Conservation (phyloP, 495 filamentous ascomycete genomes). For the Xylaria telfairii region DNA sequence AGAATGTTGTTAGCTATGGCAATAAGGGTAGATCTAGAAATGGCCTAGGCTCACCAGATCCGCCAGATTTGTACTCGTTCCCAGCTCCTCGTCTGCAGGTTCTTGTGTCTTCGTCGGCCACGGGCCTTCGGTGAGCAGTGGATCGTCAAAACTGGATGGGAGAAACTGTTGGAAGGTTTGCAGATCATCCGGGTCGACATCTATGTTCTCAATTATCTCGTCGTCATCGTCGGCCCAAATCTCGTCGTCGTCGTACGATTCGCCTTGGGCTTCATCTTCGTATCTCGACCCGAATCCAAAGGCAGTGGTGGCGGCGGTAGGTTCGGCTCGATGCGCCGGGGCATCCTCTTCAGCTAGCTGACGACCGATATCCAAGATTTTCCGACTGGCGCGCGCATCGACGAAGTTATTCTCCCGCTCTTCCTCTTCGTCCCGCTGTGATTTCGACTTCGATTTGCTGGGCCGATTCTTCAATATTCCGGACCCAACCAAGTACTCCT, state of each 20-base stretch:
- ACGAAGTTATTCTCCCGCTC: conserved; percentile 73
- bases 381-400: conserved; percentile 83
- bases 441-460: conserved; percentile 50
- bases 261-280: conserved; percentile 40
- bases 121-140: conserved; percentile 53
- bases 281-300: conserved; percentile 54
- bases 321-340: conserved; percentile 27
- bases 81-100: conserved; percentile 52
- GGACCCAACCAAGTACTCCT: conserved; percentile 66
- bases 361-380: conserved; percentile 86
- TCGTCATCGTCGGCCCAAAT: conserved; percentile 73
- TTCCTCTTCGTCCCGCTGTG: conserved; percentile 64
- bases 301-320: conserved; percentile 38
- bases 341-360: conserved; percentile 74
- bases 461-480: conserved; percentile 21
- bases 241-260: conserved; percentile 60
- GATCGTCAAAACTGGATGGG: conserved; percentile 61
- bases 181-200: conserved; percentile 88
- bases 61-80: conserved; percentile 77
- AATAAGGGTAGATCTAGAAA: not conserved
- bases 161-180: conserved; percentile 91
- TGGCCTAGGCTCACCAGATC: conserved; percentile 58
- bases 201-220: conserved; percentile 75
- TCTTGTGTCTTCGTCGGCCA: conserved; percentile 45
- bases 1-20: conserved; percentile 51